phyloP scores from a whole-genome alignment of 768 basidiomycete genomes.

The Suillus lakei region DNA sequence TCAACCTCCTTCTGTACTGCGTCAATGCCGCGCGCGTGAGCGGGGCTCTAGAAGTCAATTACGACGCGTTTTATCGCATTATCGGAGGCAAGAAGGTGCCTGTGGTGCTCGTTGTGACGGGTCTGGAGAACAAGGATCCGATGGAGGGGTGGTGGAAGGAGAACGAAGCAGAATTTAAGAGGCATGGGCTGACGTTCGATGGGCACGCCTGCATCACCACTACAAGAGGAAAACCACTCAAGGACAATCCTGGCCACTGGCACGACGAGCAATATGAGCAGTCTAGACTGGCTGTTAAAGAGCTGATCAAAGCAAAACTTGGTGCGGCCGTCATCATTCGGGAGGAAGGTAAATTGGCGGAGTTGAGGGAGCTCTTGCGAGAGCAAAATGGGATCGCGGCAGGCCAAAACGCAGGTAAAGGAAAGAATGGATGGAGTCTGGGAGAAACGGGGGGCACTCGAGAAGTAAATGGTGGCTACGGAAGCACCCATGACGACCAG shows the following conservation, averaged over 20 bases:
- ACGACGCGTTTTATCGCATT: constrained; percentile 33
- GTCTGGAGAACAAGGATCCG: constrained; percentile 39
- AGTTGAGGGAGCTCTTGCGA: constrained; percentile 5
- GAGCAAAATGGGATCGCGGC: neutral
- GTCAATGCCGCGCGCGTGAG: constrained; percentile 35
- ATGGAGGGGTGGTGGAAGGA: constrained; percentile 46
- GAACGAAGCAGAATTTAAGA: constrained; percentile 36
- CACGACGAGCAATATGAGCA: constrained; percentile 18
- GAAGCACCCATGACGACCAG: neutral
- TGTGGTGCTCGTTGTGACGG: constrained; percentile 39
- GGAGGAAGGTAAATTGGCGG: constrained; percentile 7
- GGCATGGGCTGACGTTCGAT: constrained; percentile 39
- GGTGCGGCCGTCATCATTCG: neutral
- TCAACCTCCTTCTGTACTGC: constrained; percentile 39
- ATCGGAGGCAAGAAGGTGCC: constrained; percentile 42
- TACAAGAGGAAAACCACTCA: constrained; percentile 16
- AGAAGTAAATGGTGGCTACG: neutral
- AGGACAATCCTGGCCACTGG: constrained; percentile 2
- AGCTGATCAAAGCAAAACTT: constrained; percentile 6
- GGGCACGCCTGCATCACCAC: constrained; percentile 49
- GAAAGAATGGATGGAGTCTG: neutral
- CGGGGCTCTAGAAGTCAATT: constrained; percentile 31
- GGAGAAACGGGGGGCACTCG: neutral
- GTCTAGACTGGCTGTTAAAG: constrained; percentile 10
- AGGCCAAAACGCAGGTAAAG: neutral